Evolutionary conservation across 2,329 filamentous ascomycete species (phyloP).

Genomic region (Lachnellula subtilissima): DNA sequence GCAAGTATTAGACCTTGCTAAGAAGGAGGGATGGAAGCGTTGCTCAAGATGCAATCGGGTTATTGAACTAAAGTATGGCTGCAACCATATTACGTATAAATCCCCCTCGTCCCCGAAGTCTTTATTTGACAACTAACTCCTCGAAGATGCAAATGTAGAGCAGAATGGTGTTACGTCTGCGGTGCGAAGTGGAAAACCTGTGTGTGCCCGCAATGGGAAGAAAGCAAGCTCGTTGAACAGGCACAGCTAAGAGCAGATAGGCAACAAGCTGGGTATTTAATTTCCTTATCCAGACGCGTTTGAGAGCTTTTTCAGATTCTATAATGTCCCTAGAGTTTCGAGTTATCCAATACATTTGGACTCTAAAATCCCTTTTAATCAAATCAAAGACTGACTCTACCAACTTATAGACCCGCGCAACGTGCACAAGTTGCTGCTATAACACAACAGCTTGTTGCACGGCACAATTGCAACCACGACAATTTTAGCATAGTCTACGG

Average conservation of each 20-base stretch:
- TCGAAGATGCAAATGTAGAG: constrained; percentile 40
- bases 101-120: not conserved
- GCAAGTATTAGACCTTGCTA: constrained; percentile 35
- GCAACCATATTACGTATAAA: constrained; percentile 49
- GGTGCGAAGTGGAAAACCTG: constrained; percentile 38
- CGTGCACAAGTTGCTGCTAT: not conserved
- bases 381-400: no score
- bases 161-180: constrained; percentile 45
- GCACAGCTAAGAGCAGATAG: constrained; percentile 27
- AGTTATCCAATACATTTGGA: no score
- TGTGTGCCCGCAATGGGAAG: constrained; percentile 35
- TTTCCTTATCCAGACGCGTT: no score
- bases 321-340: no score
- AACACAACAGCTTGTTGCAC: constrained; percentile 24
- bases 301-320: no score
- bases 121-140: not conserved
- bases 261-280: not conserved
- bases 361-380: no score
- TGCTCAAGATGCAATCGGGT: constrained; percentile 41
- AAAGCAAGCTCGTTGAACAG: constrained; percentile 28
- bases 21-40: constrained; percentile 43
- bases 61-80: constrained; percentile 45
- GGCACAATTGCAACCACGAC: constrained; percentile 38
- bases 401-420: not conserved
- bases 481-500: constrained; percentile 34